A percentile compares a stretch with the other conserved stretches of the same genome.
Conservation (phyloP, 1,284 basidiomycete species). For the Moesziomyces globuligerus region DNA sequence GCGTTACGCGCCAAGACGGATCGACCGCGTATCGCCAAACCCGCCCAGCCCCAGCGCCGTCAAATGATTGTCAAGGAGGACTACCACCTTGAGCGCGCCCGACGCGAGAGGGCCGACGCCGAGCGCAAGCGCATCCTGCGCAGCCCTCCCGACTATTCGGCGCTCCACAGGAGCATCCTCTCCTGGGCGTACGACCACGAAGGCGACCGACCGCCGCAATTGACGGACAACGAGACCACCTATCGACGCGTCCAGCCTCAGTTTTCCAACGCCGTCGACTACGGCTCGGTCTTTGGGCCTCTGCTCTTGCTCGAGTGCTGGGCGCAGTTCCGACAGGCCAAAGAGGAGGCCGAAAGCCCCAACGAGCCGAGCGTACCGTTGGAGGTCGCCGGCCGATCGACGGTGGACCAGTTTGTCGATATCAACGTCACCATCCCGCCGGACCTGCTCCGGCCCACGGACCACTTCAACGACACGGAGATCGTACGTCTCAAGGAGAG, state of each 20-base stretch:
- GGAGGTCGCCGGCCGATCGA: constrained; percentile 47
- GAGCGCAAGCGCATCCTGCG: constrained; percentile 73
- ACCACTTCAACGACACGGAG: constrained; percentile 59
- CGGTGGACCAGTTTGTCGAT: constrained; percentile 53
- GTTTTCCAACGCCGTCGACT: constrained; percentile 78
- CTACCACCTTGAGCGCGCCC: constrained; percentile 38
- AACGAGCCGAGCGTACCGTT: constrained; percentile 32
- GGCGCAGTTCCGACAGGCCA: constrained; percentile 84
- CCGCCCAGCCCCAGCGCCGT: constrained; percentile 72
- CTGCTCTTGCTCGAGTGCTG: constrained; percentile 91
- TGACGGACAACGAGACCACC: constrained; percentile 68
- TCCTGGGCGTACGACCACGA: constrained; percentile 84
- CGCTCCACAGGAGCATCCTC: constrained; percentile 81
- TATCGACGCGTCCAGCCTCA: constrained; percentile 70
- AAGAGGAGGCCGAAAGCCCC: constrained; percentile 72
- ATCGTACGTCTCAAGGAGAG: constrained; percentile 82
- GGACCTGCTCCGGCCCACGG: constrained; percentile 27
- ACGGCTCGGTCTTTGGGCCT: constrained; percentile 82
- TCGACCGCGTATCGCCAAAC: constrained; percentile 63
- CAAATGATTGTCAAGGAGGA: constrained; percentile 78
- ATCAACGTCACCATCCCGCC: constrained; percentile 44
- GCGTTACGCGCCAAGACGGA: constrained; percentile 69
- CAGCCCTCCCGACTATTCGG: constrained; percentile 82
- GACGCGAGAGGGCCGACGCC: constrained; percentile 45
- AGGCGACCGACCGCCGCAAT: constrained; percentile 72